Base-by-base conservation (phyloP, 1,139 yeast genomes). In the Pichia kudriavzevii region DNA sequence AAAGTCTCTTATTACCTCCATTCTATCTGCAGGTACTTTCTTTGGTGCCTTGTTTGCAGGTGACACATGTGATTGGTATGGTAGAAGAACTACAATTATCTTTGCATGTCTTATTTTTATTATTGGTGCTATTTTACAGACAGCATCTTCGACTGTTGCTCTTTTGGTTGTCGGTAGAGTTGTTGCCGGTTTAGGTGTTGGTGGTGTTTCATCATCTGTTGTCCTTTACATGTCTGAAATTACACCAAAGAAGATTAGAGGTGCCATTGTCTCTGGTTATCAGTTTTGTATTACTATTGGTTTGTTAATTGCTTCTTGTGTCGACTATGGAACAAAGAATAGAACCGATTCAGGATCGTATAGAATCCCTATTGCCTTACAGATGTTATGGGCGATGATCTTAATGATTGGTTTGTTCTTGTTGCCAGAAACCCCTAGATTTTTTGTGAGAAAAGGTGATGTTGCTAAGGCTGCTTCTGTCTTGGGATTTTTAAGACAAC, bases 341-440 rank as follows among this genome's bases (percentile, higher is more conserved):
- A 56, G 62, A 42, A 47, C 55, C 27, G 73, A 69, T 43, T 63
- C 78, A 15, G 75, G 75, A 37, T 69, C 79, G 40, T 78, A 77
- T 63, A 68, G 84, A 61, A 67, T 79, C 44, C 82, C 85, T 39
- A 59, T 69, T 43, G 72, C 66, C 22, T 53, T 75, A 41, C 79
- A 77, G 52, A 58, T 72, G 38, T 55, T 74, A 41, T 74, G 75
- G 63, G 72, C 77, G 13, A 47, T 72, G 7, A 57, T 77, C 41
- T 60, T 78, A 45, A 64, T 68, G 30, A 50, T 53, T 36, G 81
- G 80, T 51, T 68, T 75, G 66, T 52, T 72, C 37, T 58, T 65
- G 45, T 63, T 77, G 58, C 84, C 84, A 21, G 87, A 79, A 52
- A 72, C 83, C 10, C 85, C 87, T 40, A 69, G 85, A 61, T 78